Base-by-base conservation (phyloP, 164 flowering plant genomes). In the Macadamia tetraphylla region DNA sequence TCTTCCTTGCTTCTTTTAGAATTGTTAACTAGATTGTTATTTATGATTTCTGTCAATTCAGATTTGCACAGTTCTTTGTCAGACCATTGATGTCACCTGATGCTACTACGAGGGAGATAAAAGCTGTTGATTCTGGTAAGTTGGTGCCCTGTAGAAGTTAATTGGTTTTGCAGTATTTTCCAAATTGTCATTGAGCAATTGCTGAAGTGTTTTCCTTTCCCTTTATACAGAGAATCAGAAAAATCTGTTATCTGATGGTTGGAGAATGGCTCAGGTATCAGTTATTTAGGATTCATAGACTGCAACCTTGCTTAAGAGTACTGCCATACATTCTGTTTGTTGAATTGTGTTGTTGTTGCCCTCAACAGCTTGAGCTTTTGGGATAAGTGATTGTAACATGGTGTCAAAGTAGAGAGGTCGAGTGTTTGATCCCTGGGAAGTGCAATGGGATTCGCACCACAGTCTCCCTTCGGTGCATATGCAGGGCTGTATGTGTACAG, bases 61-160 rank as follows among this genome's bases (percentile, higher is more conserved):
- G 98, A 77, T 93, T 90, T 74, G 87, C 97, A 11, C 98, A 94
- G 75, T 94, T 94, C 73, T 94, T 94, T 76, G 81, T 88, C 66
- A 91, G 82, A 70, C 98, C 98, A 42, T 73, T 94, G 80, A 94
- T 94, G 98, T 86, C 97, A 67, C 82, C 94, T 69, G 97, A 94
- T 87, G 98, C 97, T 70, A 91, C 98, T 51, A 83, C 31, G 60
- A 85, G 98, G 70, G 98, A 94, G 79, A 91, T 94, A 61, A 90
- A 94, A 81, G 98, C 97, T 15, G 98, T 94, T 69, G 97, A 94
- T 81, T 94, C 98, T 81, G 98, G 97, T 94, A 71, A 74, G 51
- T 69, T 57, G 30, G 15, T 56, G 9, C 40, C 44, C 13, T 70
- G 62, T 35, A 9, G 9, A 2, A 42, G 59, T 58, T 68, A 6